Base-by-base conservation (phyloP, 208 protist species). In the Acanthamoeba triangularis region DNA sequence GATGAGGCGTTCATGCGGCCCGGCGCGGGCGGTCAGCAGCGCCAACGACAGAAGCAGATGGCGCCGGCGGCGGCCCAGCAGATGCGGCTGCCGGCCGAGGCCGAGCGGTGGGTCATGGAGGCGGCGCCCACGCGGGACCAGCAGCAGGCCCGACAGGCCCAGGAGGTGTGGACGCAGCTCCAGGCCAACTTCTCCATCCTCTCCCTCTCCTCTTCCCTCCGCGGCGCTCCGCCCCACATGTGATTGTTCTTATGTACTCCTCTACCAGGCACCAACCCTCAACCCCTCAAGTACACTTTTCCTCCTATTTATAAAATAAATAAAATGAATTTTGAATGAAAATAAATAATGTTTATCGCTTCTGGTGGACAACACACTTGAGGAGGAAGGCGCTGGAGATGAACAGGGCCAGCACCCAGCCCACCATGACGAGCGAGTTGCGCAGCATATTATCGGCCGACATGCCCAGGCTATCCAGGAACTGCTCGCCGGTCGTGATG, bases 121-220 rank as follows among this genome's bases (percentile, higher is more conserved):
- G 59, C 33, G 0, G 85, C 59, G 11, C 85, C 85, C 37, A 74
- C 85, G 25, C 52, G 85, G 16, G 85, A 92, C 35, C 85, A 92
- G 33, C 85, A 92, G 61, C 85, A 92, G 37, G 85, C 85, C 14
- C 49, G 33, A 28, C 85, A 92, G 37, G 85, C 85, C 7, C 85
- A 92, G 56, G 85, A 92, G 59, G 85, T 92, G 85, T 92, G 85
- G 85, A 87, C 78, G 37, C 78, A 87, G n/a, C 78, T 87, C 16
- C 78, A 87, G 78, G 30, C 18, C 49, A 87, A 59, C 78, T 59
- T 87, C 25, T 61, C 78, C 47, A n/a, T 87, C 28, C 78, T 87
- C n/a, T 87, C 78, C 44, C 78, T 87, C 44, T 87, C 78, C 13
- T 61, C 78, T 2, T 87, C 78, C 30, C 47, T 87, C 28, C 61